Conservation (phyloP, 768 basidiomycete genomes). For the Dentipellis fragilis region DNA sequence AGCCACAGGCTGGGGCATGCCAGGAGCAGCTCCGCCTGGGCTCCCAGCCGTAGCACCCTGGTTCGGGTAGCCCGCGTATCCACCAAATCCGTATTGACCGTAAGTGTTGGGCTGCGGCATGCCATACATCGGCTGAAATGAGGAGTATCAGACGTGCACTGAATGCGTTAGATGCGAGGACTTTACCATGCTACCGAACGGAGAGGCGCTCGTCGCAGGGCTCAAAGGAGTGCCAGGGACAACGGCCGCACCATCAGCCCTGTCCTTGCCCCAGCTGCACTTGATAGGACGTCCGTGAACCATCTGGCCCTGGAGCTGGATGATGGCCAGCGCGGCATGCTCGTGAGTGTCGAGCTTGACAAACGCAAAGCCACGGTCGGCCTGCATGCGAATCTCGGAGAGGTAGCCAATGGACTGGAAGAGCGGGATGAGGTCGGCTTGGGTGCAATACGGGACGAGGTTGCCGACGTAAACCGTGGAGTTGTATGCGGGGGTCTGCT, state of each 20-base stretch:
- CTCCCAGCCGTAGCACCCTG: slow-evolving; percentile 35
- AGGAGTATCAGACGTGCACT: slow-evolving; percentile 1
- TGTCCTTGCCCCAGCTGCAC: slow-evolving; percentile 98
- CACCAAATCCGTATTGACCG: slow-evolving; percentile 70
- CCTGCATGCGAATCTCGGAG: slow-evolving; percentile 98
- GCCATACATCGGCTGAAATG: slow-evolving; percentile 71
- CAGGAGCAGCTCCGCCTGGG: slow-evolving; percentile 42
- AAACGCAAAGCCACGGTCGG: slow-evolving; percentile 97
- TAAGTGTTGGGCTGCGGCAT: slow-evolving; percentile 79
- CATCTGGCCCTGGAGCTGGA: slow-evolving; percentile 93
- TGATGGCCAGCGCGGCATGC: slow-evolving; percentile 96
- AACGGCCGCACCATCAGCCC: slow-evolving; percentile 59
- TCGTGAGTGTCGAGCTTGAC: slow-evolving; percentile 98
- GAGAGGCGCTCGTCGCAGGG: slow-evolving; percentile 46
- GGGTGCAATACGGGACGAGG: slow-evolving; percentile 93
- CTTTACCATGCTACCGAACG: slow-evolving; percentile 76
- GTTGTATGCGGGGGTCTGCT: slow-evolving; percentile 91
- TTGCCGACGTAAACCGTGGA: slow-evolving; percentile 98
- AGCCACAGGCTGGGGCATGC: slow-evolving; percentile 35
- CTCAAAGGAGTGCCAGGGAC: slow-evolving; percentile 42
- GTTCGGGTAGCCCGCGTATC: slow-evolving; percentile 27
- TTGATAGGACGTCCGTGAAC: slow-evolving; percentile 97
- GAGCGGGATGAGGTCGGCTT: slow-evolving; percentile 93
- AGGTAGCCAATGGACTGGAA: slow-evolving; percentile 99
- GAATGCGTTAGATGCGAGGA: background rate